Conservation (phyloP, 208 protist species). For the Strigomonas galati region DNA sequence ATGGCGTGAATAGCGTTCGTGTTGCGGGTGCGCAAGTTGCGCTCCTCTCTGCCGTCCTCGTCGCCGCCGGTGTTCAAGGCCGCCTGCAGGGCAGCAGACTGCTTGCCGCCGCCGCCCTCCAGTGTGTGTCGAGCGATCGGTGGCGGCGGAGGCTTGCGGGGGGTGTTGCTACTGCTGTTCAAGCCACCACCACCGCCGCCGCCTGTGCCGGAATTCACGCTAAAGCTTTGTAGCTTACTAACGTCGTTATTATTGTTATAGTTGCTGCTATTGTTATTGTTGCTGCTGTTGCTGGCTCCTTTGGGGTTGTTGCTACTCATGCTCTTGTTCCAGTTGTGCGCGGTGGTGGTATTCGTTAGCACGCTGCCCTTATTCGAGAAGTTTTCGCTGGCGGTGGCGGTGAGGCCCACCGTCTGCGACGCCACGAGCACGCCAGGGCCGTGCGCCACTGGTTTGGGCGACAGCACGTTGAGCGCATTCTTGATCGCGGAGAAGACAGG, state of each 20-base stretch:
- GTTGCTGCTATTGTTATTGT: neutral
- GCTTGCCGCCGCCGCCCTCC: slow-evolving; percentile 12
- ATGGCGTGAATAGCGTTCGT: slow-evolving; percentile 84
- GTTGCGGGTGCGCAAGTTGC: slow-evolving; percentile 46
- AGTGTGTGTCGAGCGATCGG: slow-evolving; percentile 5
- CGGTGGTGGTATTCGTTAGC: neutral
- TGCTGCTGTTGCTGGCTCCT: neutral
- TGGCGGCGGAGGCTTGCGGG: neutral
- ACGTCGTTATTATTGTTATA: slow-evolving; percentile 14
- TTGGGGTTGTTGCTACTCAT: neutral
- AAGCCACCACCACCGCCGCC: slow-evolving; percentile 27
- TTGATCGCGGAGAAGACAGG: too few species aligned
- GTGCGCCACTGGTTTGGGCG: too few species aligned
- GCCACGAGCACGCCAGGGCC: too few species aligned
- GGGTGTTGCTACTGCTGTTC: neutral
- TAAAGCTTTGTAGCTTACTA: neutral
- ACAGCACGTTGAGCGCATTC: too few species aligned
- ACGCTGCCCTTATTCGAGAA: neutral
- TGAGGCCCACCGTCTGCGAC: too few species aligned
- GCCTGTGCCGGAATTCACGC: slow-evolving; percentile 16
- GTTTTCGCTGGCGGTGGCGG: too few species aligned
- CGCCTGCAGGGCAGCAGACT: slow-evolving; percentile 25
- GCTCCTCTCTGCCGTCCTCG: slow-evolving; percentile 75
- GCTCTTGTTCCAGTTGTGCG: slow-evolving; percentile 1
- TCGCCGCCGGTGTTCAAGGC: slow-evolving; percentile 31